Conservation (phyloP, 768 basidiomycete genomes). For the Kwoniella botswanensis region DNA sequence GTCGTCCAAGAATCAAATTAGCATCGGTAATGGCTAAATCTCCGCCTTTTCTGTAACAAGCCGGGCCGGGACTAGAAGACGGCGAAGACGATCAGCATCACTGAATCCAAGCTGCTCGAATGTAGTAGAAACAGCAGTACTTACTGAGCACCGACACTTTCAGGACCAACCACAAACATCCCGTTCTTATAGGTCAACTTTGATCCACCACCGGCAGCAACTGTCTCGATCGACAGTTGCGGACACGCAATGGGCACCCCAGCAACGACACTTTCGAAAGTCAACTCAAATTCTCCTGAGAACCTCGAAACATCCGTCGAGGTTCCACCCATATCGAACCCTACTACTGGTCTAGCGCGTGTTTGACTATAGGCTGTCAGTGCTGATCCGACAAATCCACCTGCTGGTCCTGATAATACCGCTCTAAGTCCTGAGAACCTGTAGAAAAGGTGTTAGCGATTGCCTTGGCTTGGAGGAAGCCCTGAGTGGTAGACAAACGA, state of each 20-base stretch:
- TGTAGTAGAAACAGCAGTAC: slow-evolving; percentile 52
- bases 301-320: slow-evolving; percentile 91
- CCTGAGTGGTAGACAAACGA: no score
- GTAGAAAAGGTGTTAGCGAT: slow-evolving; percentile 41
- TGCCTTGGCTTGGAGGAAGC: not conserved
- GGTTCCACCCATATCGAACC: slow-evolving; percentile 71
- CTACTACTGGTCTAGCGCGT: slow-evolving; percentile 76
- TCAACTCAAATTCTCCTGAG: slow-evolving; percentile 86
- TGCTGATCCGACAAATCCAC: slow-evolving; percentile 94
- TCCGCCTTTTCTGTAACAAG: slow-evolving; percentile 72
- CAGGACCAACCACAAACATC: slow-evolving; percentile 88
- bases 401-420: slow-evolving; percentile 85
- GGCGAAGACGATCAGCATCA: slow-evolving; percentile 55
- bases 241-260: slow-evolving; percentile 48
- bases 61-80: slow-evolving; percentile 39
- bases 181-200: slow-evolving; percentile 87
- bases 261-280: slow-evolving; percentile 58
- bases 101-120: slow-evolving; percentile 64
- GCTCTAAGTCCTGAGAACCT: slow-evolving; percentile 93
- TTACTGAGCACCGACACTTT: slow-evolving; percentile 57
- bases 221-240: slow-evolving; percentile 47
- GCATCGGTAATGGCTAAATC: slow-evolving; percentile 51
- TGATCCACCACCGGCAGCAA: slow-evolving; percentile 76
- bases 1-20: slow-evolving; percentile 34
- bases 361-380: slow-evolving; percentile 84